Conservation (phyloP, 208 protist species). For the Leishmania lainsoni region DNA sequence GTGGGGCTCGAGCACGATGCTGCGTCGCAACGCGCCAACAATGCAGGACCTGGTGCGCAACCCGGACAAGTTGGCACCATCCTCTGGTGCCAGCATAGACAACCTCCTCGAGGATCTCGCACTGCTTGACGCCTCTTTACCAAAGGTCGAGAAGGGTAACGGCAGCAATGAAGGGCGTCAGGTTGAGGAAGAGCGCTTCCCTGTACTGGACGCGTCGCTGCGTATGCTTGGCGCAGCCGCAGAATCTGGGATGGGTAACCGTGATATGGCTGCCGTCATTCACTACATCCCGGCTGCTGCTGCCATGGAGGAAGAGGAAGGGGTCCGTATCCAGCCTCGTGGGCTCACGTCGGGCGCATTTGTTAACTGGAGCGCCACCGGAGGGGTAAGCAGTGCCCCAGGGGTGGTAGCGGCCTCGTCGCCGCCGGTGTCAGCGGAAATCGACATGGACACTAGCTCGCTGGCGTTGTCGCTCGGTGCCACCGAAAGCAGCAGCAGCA, state of each 20-base stretch:
- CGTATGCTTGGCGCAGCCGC: constrained; percentile 70
- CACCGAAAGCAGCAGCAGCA: constrained; percentile 1
- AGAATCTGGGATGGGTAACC: constrained; percentile 73
- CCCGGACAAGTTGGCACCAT: constrained; percentile 66
- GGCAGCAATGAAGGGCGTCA: background rate
- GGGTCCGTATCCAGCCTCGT: constrained; percentile 14
- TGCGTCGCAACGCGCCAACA: constrained; percentile 78
- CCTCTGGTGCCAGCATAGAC: constrained; percentile 60
- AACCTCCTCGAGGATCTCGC: constrained; percentile 70
- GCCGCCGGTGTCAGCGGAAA: background rate
- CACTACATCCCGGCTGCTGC: constrained; percentile 81
- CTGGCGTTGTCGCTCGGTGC: constrained; percentile 9
- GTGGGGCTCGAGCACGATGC: constrained; percentile 86
- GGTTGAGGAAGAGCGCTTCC: constrained; percentile 71
- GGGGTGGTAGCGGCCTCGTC: background rate
- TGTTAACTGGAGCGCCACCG: background rate
- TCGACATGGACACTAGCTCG: constrained; percentile 7
- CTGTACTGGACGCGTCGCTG: constrained; percentile 74
- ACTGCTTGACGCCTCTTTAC: constrained; percentile 66
- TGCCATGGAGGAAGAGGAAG: constrained; percentile 49
- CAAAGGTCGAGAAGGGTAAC: constrained; percentile 15
- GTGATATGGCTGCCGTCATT: constrained; percentile 77
- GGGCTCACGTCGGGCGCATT: constrained; percentile 15
- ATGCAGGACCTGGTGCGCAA: constrained; percentile 87
- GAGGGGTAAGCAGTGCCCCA: background rate